These are phyloP conservation scores for Sanguinoderma infundibulare DNA, from an alignment of 1,284 basidiomycete species.

Conservation along the genomic window DNA sequence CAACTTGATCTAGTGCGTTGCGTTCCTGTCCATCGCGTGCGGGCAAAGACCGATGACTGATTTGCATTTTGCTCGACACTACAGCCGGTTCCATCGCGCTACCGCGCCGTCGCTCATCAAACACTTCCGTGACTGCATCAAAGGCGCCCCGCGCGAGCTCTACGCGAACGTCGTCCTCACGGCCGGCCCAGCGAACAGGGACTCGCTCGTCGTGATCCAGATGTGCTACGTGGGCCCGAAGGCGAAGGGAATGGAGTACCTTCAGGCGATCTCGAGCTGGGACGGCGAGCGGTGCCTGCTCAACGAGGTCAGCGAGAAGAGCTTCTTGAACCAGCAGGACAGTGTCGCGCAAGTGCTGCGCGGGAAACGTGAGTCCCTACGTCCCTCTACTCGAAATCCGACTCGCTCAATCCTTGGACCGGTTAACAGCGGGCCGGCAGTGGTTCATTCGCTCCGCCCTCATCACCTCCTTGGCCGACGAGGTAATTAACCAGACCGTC, in stretches of 20 bases:
- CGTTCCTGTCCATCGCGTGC: neutral
- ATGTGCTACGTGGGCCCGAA: constrained; percentile 84
- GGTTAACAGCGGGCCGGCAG: constrained; percentile 66
- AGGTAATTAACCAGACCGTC: constrained; percentile 84
- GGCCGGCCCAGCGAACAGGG: constrained; percentile 80
- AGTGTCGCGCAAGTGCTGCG: constrained; percentile 88
- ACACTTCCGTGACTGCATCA: constrained; percentile 92
- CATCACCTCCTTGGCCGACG: constrained; percentile 82
- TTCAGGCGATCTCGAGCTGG: constrained; percentile 86
- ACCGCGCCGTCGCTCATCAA: constrained; percentile 88
- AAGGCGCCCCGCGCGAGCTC: constrained; percentile 82
- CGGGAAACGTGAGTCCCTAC: constrained; percentile 61
- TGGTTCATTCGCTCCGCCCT: constrained; percentile 89
- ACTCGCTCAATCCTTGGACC: neutral
- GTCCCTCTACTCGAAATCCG: neutral
- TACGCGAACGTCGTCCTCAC: constrained; percentile 91
- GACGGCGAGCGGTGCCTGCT: constrained; percentile 80
- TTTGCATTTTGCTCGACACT: neutral
- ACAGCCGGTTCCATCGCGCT: constrained; percentile 80
- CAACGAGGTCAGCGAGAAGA: constrained; percentile 90
- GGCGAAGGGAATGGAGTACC: constrained; percentile 77
- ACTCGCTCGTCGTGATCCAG: constrained; percentile 87
- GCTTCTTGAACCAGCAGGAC: constrained; percentile 87
- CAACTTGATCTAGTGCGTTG: constrained; percentile 82
- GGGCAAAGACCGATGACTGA: no score